Conservation (phyloP, 768 basidiomycete species). For the Serendipita indica region DNA sequence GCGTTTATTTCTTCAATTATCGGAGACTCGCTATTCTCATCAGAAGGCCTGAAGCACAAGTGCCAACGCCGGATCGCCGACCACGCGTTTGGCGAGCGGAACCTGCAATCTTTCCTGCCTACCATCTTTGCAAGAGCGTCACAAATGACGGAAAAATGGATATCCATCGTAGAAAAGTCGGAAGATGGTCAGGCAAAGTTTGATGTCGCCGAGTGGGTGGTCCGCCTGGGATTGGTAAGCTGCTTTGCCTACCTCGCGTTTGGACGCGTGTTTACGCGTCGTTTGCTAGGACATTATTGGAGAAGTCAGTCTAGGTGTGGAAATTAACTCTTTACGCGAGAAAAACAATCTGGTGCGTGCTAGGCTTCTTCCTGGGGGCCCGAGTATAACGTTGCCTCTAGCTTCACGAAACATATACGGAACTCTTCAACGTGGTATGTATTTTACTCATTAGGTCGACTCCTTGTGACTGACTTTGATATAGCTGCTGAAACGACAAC, state of each 20-base stretch:
- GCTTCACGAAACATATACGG: not conserved
- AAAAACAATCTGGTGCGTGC: not conserved
- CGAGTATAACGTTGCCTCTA: not conserved
- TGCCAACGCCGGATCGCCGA: conserved; percentile 25
- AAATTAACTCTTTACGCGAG: not conserved
- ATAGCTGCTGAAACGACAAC: conserved; percentile 42
- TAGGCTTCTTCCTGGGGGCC: no score
- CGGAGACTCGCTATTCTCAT: not conserved
- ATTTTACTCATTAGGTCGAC: no score
- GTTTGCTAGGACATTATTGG: not conserved
- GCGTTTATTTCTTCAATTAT: conserved; percentile 33
- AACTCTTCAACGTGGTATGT: not conserved
- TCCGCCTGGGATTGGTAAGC: not conserved
- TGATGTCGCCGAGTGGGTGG: not conserved
- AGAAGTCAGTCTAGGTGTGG: not conserved
- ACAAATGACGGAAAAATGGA: conserved; percentile 50
- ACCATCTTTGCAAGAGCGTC: conserved; percentile 19
- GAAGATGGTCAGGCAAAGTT: not conserved
- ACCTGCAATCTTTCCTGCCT: conserved; percentile 1
- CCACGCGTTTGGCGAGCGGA: not conserved
- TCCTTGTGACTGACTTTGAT: conserved; percentile 20
- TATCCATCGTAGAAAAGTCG: not conserved
- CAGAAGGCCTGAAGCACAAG: conserved; percentile 21
- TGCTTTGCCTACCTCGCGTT: not conserved
- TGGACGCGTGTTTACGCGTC: not conserved